Conservation (phyloP, 371 early-diverging fungal species). For the Coemansia sp. region DNA sequence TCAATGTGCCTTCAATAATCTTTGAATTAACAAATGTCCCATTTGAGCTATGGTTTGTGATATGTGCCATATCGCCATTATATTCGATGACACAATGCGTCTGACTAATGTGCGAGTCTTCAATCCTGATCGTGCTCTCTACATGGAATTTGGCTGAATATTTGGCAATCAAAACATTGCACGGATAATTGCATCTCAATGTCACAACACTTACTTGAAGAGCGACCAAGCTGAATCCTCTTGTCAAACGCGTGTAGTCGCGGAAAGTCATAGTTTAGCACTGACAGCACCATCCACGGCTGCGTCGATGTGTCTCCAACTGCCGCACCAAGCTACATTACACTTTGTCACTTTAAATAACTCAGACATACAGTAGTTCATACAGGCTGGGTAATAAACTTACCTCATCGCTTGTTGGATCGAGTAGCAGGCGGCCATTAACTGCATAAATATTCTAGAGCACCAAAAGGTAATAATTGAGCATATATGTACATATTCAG, state of each 20-base stretch:
- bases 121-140: conserved; percentile 23
- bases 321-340: not conserved
- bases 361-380: no score
- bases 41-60: conserved; percentile 30
- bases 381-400: not conserved
- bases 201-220: conserved; percentile 7
- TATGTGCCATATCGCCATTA: conserved; percentile 4
- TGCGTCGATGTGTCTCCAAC: not conserved
- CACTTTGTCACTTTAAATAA: no score
- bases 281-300: conserved; percentile 25
- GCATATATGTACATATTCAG: not conserved
- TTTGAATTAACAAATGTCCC: conserved; percentile 42
- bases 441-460: conserved; percentile 19
- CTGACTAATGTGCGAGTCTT: conserved; percentile 37
- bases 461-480: not conserved
- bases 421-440: conserved; percentile 21
- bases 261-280: conserved; percentile 20
- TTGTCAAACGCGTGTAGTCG: conserved; percentile 16
- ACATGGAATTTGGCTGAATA: not conserved
- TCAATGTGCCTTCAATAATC: conserved; percentile 6
- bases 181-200: no score
- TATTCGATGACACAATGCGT: conserved; percentile 29
- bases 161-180: no score
- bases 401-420: conserved; percentile 13
- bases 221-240: conserved; percentile 24